Percentiles rank a stretch among this genome's conserved stretches.
These are phyloP conservation scores for Acacia crassicarpa DNA, from an alignment of 306 rosid species.

Conservation along the genomic window DNA sequence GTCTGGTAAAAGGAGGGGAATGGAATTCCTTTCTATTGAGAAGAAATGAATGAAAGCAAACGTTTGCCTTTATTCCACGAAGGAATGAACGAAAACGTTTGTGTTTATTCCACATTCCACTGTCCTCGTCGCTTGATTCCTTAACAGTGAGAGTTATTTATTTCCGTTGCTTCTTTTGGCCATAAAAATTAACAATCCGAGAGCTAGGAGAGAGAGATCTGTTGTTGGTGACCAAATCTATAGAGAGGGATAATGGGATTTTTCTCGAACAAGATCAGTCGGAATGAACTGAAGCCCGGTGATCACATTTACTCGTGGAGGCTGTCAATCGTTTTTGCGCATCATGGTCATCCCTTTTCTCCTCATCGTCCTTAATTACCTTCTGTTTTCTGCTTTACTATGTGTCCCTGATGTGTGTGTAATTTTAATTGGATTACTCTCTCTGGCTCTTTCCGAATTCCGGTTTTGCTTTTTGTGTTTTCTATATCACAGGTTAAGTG, in stretches of 20 bases:
- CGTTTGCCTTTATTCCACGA: too few species aligned
- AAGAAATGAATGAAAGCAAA: too few species aligned
- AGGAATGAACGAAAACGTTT: background rate
- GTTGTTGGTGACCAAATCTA: background rate
- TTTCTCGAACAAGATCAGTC: conserved; percentile 63
- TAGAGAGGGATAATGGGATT: conserved; percentile 48
- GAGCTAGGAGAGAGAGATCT: background rate
- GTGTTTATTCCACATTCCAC: conserved; percentile 7
- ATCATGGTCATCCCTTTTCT: conserved; percentile 60
- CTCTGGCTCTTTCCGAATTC: conserved; percentile 7
- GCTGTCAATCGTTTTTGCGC: conserved; percentile 65
- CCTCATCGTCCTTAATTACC: background rate
- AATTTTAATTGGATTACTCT: background rate
- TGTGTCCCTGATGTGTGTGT: background rate
- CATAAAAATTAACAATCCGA: background rate
- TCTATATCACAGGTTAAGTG: background rate
- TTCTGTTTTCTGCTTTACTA: background rate
- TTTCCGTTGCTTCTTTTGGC: background rate
- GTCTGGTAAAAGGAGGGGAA: background rate
- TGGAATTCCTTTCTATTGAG: background rate
- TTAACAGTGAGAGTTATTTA: background rate
- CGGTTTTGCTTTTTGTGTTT: background rate
- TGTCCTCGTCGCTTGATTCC: background rate
- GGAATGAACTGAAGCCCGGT: conserved; percentile 59
- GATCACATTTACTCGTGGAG: conserved; percentile 94